Percentiles rank a stretch among this genome's conserved stretches.
These are phyloP conservation scores for Sporothrix schenckii DNA, from an alignment of 2,329 filamentous ascomycete genomes.

Conservation along the genomic window DNA sequence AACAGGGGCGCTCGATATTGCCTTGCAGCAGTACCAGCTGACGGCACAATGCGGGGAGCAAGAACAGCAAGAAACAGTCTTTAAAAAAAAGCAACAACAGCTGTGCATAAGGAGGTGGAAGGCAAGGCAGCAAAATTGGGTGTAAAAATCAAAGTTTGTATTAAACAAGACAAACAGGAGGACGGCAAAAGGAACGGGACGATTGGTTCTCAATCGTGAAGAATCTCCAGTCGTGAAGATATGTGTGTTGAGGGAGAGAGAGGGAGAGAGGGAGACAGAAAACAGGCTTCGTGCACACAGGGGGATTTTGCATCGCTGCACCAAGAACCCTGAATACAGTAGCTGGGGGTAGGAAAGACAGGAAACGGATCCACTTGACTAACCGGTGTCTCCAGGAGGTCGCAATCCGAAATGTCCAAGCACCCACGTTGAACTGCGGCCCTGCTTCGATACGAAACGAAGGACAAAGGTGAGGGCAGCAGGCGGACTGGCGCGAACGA, in stretches of 20 bases:
- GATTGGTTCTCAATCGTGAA: not conserved
- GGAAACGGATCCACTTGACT: slow-evolving; percentile 30
- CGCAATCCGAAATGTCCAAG: slow-evolving; percentile 33
- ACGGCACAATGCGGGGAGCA: slow-evolving; percentile 22
- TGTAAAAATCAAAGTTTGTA: not conserved
- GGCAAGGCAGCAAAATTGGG: not conserved
- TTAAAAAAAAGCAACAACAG: not conserved
- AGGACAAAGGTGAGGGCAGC: slow-evolving; percentile 27
- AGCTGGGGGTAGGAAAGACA: slow-evolving; percentile 3
- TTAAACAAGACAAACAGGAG: not conserved
- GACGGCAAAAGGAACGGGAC: not conserved
- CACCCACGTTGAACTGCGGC: slow-evolving; percentile 31
- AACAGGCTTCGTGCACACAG: not conserved
- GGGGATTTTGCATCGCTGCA: slow-evolving; percentile 31
- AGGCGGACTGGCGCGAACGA: slow-evolving; percentile 27
- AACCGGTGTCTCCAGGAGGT: slow-evolving; percentile 28
- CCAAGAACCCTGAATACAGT: not conserved
- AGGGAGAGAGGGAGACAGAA: not conserved
- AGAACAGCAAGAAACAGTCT: not conserved
- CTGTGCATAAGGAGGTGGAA: not conserved
- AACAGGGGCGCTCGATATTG: slow-evolving; percentile 21
- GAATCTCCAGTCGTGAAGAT: not conserved
- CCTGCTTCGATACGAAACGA: slow-evolving; percentile 31
- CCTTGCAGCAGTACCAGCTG: slow-evolving; percentile 26
- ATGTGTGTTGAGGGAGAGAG: not conserved